Conservation (phyloP, 139 green algal genomes). For the Chlorella sp. region DNA sequence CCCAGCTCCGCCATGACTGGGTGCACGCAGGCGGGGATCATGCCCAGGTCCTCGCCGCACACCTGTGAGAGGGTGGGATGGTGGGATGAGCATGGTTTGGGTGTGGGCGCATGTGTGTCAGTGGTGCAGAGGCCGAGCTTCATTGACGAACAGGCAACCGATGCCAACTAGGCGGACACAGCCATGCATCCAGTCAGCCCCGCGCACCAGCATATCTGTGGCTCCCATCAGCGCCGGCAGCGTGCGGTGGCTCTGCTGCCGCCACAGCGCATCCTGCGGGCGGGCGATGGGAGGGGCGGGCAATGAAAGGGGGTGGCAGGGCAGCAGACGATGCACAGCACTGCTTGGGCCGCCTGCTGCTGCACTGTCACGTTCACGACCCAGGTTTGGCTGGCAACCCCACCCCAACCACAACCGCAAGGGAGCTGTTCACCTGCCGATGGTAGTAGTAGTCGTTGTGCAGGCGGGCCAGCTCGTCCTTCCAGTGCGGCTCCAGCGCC, state of each 20-base stretch:
- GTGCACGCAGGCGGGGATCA: constrained; percentile 93
- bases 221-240: constrained; percentile 86
- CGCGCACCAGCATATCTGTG: constrained; percentile 86
- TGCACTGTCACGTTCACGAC: too few relatives aligned
- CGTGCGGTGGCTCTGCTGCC: constrained; percentile 76
- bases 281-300: too few relatives aligned
- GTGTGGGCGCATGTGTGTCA: too few relatives aligned
- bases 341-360: too few relatives aligned
- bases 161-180: too few relatives aligned
- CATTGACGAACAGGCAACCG: too few relatives aligned
- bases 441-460: constrained; percentile 94
- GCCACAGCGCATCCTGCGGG: constrained; percentile 83
- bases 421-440: constrained; percentile 32
- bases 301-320: too few relatives aligned
- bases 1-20: constrained; percentile 92
- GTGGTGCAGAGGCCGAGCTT: too few relatives aligned
- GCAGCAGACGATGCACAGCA: too few relatives aligned
- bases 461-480: constrained; percentile 69
- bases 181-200: not conserved
- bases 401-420: too few relatives aligned
- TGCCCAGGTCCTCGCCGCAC: constrained; percentile 95
- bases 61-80: constrained; percentile 45
- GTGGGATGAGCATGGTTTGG: not conserved
- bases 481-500: constrained; percentile 74
- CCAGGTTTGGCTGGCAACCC: too few relatives aligned